Conservation (phyloP, 2,329 filamentous ascomycete genomes). For the Colletotrichum tamarilloi region DNA sequence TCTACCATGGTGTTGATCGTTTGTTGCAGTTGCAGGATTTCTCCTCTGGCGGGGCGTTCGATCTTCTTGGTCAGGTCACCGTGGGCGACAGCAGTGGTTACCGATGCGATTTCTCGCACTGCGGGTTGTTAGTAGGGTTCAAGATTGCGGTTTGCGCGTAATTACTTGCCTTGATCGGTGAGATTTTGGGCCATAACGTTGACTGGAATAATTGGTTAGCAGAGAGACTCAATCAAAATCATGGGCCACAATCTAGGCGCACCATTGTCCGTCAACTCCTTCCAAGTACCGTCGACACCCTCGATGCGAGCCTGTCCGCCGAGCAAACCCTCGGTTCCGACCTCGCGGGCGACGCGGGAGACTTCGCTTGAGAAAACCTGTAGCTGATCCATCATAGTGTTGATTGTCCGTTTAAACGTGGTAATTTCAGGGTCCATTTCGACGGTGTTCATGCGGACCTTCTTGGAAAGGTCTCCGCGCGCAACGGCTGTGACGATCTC, state of each 20-base stretch:
- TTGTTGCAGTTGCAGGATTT: conserved; percentile 85
- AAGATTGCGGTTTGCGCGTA: neutral
- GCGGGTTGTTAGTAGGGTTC: neutral
- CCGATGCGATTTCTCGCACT: conserved; percentile 87
- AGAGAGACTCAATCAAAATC: neutral
- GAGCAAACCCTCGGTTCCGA: conserved; percentile 94
- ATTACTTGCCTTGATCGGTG: conserved; percentile 73
- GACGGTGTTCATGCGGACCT: conserved; percentile 93
- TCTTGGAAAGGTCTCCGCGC: conserved; percentile 94
- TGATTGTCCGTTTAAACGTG: conserved; percentile 97
- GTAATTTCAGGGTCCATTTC: conserved; percentile 99
- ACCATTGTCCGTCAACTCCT: conserved; percentile 92
- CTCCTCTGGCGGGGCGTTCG: conserved; percentile 81
- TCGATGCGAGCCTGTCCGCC: conserved; percentile 94
- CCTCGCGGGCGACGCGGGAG: conserved; percentile 91
- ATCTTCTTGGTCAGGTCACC: conserved; percentile 89
- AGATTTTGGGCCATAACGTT: conserved; percentile 88
- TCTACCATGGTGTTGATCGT: conserved; percentile 94
- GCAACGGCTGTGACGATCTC: conserved; percentile 97
- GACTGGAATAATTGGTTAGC: conserved; percentile 56
- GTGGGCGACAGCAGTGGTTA: conserved; percentile 85
- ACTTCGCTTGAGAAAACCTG: conserved; percentile 98
- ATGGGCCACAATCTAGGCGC: conserved; percentile 34
- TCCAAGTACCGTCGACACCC: conserved; percentile 96
- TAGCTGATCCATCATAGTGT: conserved; percentile 98